Percentiles rank a stretch among this genome's conserved stretches.
Conservation (phyloP, 1,284 basidiomycete species). For the Flammula alnicola region DNA sequence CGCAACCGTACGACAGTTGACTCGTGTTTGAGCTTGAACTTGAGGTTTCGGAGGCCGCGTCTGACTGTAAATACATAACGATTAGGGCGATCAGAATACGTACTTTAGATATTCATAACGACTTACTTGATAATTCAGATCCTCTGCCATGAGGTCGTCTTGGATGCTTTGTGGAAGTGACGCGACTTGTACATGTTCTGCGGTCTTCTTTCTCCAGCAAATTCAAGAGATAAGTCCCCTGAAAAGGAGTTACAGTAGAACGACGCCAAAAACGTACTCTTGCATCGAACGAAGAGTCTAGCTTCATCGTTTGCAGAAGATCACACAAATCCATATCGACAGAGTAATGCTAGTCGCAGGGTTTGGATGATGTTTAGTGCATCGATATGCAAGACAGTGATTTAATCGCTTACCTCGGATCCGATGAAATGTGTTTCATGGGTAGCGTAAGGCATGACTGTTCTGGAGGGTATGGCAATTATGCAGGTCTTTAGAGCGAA, state of each 20-base stretch:
- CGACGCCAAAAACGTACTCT: constrained; percentile 30
- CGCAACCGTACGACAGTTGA: constrained; percentile 49
- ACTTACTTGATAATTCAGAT: constrained; percentile 43
- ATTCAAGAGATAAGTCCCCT: constrained; percentile 17
- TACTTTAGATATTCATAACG: constrained; percentile 5
- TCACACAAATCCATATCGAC: constrained; percentile 52
- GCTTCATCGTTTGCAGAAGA: constrained; percentile 51
- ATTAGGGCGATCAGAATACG: neutral
- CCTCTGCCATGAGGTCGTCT: constrained; percentile 44
- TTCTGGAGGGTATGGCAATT: neutral
- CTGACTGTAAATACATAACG: constrained; percentile 37
- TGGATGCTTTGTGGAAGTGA: constrained; percentile 23
- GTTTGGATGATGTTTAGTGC: too few relatives aligned
- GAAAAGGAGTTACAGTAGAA: constrained; percentile 1
- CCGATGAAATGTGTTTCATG: constrained; percentile 25
- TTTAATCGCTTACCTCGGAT: constrained; percentile 19
- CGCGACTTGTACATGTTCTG: constrained; percentile 24
- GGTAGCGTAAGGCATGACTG: constrained; percentile 28
- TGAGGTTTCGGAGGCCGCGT: constrained; percentile 47
- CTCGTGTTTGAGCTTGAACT: constrained; percentile 41
- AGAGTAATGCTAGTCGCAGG: constrained; percentile 22
- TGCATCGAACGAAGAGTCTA: constrained; percentile 34
- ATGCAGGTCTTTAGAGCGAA: neutral
- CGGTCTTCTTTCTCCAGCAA: constrained; percentile 46
- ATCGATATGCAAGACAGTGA: neutral